Base-by-base conservation (phyloP, 2,329 filamentous ascomycete genomes). In the Aspergillus sp. region DNA sequence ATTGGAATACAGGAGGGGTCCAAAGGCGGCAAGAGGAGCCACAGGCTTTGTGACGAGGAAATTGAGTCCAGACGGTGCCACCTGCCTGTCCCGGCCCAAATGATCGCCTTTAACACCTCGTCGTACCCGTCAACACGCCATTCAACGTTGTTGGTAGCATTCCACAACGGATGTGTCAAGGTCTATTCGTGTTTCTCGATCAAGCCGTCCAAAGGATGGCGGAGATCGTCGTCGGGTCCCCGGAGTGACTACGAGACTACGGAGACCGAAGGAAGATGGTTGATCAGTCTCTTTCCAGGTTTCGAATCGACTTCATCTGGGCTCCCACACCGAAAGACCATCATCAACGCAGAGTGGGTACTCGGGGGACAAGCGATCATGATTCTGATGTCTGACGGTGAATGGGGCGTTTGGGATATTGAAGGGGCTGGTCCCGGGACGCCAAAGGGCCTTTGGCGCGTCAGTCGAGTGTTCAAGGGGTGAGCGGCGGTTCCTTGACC, bases 111-210 rank as follows among this genome's bases (percentile, higher is more conserved):
- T 66, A 80, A 74, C 48, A 71, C 75, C 9, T 73, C 74, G 5
- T 61, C 70, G 35, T 76, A 74, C 52, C 76, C 78, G 4, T 74
- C 74, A 27, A 60, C 65, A 28, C 72, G 75, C 8, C 77, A 80
- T 58, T 73, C 75, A 0, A 73, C 75, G 40, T 60, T 83, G 7
- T 67, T 83, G 6, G 65, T 83, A 5, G 69, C 73, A 1, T 78
- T 81, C 47, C 60, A 70, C 1, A 70, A 67, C n/a, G 79, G 80
- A 4, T 71, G 68, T 38, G 75, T 79, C 29, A 78, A 79, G 45
- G 67, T 83, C 9, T 80, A 79, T 55, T 76, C 80, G 45, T 75
- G 74, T 28, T 72, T 79, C 30, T 66, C 73, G 10, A 58, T 52
- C 26, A 64, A 59, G 38, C 47, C 52, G 10, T 53, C 53, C 5